A percentile compares a stretch with the other conserved stretches of the same genome.
phyloP scores from a whole-genome alignment of 345 rosid species.

The Melaleuca quinquenervia region DNA sequence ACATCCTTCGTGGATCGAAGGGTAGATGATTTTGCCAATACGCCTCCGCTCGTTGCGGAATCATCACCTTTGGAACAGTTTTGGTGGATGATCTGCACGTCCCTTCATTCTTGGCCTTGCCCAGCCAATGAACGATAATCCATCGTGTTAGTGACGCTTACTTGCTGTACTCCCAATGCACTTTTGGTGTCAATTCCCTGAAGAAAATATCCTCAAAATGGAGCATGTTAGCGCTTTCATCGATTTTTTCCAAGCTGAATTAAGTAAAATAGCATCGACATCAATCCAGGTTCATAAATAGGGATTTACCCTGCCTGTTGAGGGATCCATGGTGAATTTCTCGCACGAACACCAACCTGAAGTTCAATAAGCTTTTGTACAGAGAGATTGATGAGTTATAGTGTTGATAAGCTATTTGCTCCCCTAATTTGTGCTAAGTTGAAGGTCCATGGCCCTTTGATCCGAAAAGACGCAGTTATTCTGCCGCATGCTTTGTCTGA shows the following conservation, averaged over 20 bases:
- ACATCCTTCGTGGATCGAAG: conserved; percentile 49
- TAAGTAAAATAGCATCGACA: neutral
- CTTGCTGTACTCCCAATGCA: conserved; percentile 8
- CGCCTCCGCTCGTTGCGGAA: conserved; percentile 40
- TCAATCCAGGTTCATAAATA: neutral
- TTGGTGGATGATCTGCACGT: conserved; percentile 37
- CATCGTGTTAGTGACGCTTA: conserved; percentile 28
- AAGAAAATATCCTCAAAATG: neutral
- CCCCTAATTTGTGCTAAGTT: neutral
- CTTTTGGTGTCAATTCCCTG: neutral
- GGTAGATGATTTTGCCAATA: conserved; percentile 31
- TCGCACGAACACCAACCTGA: neutral
- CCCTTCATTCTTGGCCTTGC: conserved; percentile 30
- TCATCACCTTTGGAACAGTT: conserved; percentile 4
- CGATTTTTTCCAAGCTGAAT: neutral
- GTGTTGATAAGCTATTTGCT: neutral
- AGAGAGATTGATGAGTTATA: neutral
- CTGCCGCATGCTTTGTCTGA: neutral
- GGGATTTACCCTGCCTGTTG: neutral
- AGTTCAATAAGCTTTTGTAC: neutral
- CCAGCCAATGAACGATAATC: conserved; percentile 43
- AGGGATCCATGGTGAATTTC: neutral
- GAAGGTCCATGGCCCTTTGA: neutral
- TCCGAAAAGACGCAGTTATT: too few species aligned
- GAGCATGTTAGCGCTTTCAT: neutral